A percentile compares a stretch with the other conserved stretches of the same genome.
phyloP scores from a whole-genome alignment of 352 stramenopile genomes.

The Phytophthora colocasiae region DNA sequence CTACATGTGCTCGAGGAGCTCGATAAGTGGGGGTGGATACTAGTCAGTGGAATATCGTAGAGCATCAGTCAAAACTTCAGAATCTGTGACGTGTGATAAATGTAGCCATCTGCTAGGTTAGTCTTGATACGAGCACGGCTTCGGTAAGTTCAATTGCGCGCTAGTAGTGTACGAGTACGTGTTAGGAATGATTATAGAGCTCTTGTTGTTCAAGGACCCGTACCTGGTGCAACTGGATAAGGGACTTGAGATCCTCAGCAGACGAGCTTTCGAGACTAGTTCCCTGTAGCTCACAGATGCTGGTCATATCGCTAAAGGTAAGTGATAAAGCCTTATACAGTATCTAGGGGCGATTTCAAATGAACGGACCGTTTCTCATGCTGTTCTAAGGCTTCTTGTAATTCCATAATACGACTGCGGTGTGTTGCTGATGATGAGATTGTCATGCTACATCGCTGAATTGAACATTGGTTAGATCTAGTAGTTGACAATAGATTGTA shows the following conservation, averaged over 20 bases:
- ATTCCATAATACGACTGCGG: slow-evolving; percentile 16
- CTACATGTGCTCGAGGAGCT: not conserved
- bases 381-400: slow-evolving; percentile 26
- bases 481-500: slow-evolving; percentile 3
- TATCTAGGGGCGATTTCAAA: not conserved
- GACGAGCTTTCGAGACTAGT: slow-evolving; percentile 42
- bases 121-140: slow-evolving; percentile 56
- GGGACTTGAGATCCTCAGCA: slow-evolving; percentile 52
- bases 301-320: slow-evolving; percentile 8
- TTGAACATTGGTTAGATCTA: not conserved
- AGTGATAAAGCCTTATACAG: not conserved
- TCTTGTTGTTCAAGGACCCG: not conserved
- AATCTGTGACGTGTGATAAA: slow-evolving; percentile 39
- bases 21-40: slow-evolving; percentile 6
- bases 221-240: slow-evolving; percentile 72
- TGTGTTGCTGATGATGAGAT: slow-evolving; percentile 20
- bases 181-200: not conserved
- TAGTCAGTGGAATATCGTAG: slow-evolving; percentile 9
- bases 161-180: slow-evolving; percentile 21
- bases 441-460: slow-evolving; percentile 36
- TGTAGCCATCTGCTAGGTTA: slow-evolving; percentile 30
- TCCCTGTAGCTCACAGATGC: slow-evolving; percentile 54
- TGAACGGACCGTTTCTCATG: slow-evolving; percentile 28
- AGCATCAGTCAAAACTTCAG: slow-evolving; percentile 13
- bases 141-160: slow-evolving; percentile 62